Conservation (phyloP, 805 yeast species). For the Lachancea nothofagi region DNA sequence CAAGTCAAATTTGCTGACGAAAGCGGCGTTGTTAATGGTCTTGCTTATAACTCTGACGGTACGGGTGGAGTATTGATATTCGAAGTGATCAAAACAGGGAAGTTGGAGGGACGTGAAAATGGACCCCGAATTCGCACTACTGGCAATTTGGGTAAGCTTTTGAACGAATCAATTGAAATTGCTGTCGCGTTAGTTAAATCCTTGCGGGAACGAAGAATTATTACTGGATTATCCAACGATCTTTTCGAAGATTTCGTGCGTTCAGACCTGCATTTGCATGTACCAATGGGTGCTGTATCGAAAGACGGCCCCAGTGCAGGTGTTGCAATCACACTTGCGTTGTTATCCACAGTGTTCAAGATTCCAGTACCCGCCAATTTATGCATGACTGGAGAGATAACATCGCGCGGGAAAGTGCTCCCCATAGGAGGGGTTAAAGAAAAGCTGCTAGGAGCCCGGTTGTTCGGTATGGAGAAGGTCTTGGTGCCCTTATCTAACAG, state of each 20-base stretch:
- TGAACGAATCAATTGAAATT: slow-evolving; percentile 75
- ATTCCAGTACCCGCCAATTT: slow-evolving; percentile 44
- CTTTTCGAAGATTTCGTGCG: slow-evolving; percentile 43
- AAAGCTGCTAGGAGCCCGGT: slow-evolving; percentile 72
- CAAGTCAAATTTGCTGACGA: slow-evolving; percentile 44
- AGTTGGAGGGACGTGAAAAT: slow-evolving; percentile 31
- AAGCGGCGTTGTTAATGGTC: slow-evolving; percentile 78
- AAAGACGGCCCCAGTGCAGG: slow-evolving; percentile 51
- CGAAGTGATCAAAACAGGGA: slow-evolving; percentile 56
- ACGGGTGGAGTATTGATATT: slow-evolving; percentile 76
- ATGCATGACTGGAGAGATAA: slow-evolving; percentile 87
- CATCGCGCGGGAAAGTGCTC: slow-evolving; percentile 68
- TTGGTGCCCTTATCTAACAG: slow-evolving; percentile 68
- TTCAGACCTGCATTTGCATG: slow-evolving; percentile 62
- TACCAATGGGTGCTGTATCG: slow-evolving; percentile 62
- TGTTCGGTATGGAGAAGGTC: slow-evolving; percentile 57
- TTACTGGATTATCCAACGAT: slow-evolving; percentile 28
- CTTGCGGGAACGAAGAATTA: slow-evolving; percentile 38
- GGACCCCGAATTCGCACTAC: slow-evolving; percentile 54
- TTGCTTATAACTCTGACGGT: slow-evolving; percentile 83
- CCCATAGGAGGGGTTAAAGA: slow-evolving; percentile 83
- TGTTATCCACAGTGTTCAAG: slow-evolving; percentile 65
- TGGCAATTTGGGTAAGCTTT: slow-evolving; percentile 76
- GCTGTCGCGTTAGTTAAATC: slow-evolving; percentile 69
- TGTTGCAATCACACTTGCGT: slow-evolving; percentile 74